Evolutionary conservation across 106 monocot species (phyloP).

Genomic region (Gastrodia elata): DNA sequence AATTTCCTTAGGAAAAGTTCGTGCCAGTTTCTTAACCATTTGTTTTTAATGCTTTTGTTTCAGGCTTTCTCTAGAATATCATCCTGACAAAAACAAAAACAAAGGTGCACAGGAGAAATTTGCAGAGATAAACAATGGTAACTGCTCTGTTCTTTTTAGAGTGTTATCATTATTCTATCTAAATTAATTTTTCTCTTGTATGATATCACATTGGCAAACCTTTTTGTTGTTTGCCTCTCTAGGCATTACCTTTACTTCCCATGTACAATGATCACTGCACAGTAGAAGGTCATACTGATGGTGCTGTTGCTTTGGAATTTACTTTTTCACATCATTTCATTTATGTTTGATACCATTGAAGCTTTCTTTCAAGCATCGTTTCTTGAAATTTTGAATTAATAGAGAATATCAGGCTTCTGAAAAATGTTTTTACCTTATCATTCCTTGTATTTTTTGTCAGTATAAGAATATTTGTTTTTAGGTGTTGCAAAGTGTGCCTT

Average conservation of each 20-base stretch:
- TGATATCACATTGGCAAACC: neutral
- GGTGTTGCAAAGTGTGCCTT: neutral
- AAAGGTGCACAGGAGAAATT: conserved; percentile 93
- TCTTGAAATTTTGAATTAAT: neutral
- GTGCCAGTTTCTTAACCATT: neutral
- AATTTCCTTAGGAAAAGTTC: neutral
- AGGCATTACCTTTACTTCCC: neutral
- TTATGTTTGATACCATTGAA: neutral
- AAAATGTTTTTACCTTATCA: neutral
- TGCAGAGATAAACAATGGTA: conserved; percentile 96
- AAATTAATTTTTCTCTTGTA: neutral
- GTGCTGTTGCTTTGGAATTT: neutral
- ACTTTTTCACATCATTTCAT: neutral
- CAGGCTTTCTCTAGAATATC: conserved; percentile 93
- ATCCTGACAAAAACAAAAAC: conserved; percentile 94
- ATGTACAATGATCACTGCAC: neutral
- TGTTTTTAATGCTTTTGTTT: conserved; percentile 1
- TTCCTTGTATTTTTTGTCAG: neutral
- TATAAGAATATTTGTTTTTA: neutral
- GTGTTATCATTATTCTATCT: neutral
- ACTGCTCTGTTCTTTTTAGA: neutral
- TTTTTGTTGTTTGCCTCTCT: neutral
- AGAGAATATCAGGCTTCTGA: neutral
- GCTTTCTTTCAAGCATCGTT: conserved; percentile 1
- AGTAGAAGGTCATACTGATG: neutral